These are phyloP conservation scores for Mycena leptocephala DNA, from an alignment of 768 basidiomycete species.

Conservation along the genomic window DNA sequence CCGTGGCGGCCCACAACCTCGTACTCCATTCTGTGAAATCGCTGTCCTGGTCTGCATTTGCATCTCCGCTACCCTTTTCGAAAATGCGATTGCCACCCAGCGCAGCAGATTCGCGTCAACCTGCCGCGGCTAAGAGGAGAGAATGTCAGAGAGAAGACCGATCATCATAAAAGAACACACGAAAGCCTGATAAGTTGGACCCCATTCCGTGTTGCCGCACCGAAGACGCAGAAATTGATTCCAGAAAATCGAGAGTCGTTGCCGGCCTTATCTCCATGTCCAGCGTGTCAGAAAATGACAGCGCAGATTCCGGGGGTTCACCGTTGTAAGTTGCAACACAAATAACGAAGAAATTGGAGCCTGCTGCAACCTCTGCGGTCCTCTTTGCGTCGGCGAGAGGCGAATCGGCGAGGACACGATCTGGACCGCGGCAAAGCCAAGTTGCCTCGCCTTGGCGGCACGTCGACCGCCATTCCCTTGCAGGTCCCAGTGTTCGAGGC, in stretches of 20 bases:
- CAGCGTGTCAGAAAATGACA: slow-evolving; percentile 25
- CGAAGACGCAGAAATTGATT: slow-evolving; percentile 34
- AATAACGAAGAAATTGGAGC: slow-evolving; percentile 28
- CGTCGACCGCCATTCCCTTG: slow-evolving; percentile 29
- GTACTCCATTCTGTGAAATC: slow-evolving; percentile 32
- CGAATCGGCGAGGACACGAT: slow-evolving; percentile 22
- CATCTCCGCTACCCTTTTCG: slow-evolving; percentile 31
- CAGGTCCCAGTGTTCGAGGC: slow-evolving; percentile 32
- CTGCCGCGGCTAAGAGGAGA: slow-evolving; percentile 21
- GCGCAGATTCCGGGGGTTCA: slow-evolving; percentile 30
- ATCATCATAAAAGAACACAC: slow-evolving; percentile 8
- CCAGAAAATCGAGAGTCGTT: slow-evolving; percentile 23
- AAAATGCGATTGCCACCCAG: slow-evolving; percentile 36
- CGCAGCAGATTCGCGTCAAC: slow-evolving; percentile 29
- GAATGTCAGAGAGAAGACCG: background rate
- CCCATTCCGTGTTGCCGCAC: slow-evolving; percentile 35
- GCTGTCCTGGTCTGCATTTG: slow-evolving; percentile 32
- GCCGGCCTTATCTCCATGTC: slow-evolving; percentile 28
- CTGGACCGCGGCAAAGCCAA: slow-evolving; percentile 28
- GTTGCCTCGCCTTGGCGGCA: slow-evolving; percentile 21
- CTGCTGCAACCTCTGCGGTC: slow-evolving; percentile 11
- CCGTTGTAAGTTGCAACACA: slow-evolving; percentile 36
- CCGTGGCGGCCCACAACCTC: slow-evolving; percentile 30
- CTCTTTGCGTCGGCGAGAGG: slow-evolving; percentile 11
- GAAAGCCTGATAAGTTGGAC: slow-evolving; percentile 33